Conservation (phyloP, 2,329 filamentous ascomycete species). For the Phaeosphaeriaceae sp. region DNA sequence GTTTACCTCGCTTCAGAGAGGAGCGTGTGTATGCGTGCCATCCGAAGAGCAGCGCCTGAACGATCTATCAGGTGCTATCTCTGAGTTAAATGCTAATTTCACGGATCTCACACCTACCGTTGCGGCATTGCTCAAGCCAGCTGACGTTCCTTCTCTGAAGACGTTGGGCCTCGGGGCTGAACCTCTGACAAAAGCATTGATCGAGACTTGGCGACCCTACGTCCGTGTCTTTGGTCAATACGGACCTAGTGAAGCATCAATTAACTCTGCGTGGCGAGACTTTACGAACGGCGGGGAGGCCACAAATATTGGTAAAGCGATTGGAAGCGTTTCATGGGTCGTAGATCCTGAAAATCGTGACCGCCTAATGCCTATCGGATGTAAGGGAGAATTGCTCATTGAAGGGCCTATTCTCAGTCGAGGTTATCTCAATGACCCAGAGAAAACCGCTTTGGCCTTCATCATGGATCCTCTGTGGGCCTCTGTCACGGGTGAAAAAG, state of each 20-base stretch:
- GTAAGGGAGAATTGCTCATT: conserved; percentile 43
- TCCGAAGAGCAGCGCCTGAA: conserved; percentile 62
- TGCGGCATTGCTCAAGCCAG: conserved; percentile 55
- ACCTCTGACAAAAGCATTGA: conserved; percentile 43
- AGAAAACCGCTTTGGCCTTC: conserved; percentile 40
- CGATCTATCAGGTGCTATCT: conserved; percentile 54
- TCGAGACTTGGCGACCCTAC: conserved; percentile 34
- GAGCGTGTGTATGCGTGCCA: conserved; percentile 61
- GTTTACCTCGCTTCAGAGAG: conserved; percentile 59
- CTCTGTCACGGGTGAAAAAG: conserved; percentile 14
- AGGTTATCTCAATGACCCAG: conserved; percentile 42
- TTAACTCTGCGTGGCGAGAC: conserved; percentile 40
- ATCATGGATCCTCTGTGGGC: conserved; percentile 40
- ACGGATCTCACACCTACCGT: conserved; percentile 64
- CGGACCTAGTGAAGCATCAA: conserved; percentile 42
- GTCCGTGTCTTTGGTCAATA: conserved; percentile 39
- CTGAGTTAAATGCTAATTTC: conserved; percentile 35
- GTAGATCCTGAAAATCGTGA: conserved; percentile 40
- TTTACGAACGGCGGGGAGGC: conserved; percentile 40
- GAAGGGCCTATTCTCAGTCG: conserved; percentile 44
- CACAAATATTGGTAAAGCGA: conserved; percentile 41
- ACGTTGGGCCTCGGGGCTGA: conserved; percentile 55
- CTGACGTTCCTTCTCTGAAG: conserved; percentile 53
- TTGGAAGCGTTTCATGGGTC: conserved; percentile 42
- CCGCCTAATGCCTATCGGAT: conserved; percentile 41